Evolutionary conservation across 1,284 basidiomycete genomes (phyloP), one percentile per base, ranked within the genome.

Genomic region (Bjerkandera adusta): DNA sequence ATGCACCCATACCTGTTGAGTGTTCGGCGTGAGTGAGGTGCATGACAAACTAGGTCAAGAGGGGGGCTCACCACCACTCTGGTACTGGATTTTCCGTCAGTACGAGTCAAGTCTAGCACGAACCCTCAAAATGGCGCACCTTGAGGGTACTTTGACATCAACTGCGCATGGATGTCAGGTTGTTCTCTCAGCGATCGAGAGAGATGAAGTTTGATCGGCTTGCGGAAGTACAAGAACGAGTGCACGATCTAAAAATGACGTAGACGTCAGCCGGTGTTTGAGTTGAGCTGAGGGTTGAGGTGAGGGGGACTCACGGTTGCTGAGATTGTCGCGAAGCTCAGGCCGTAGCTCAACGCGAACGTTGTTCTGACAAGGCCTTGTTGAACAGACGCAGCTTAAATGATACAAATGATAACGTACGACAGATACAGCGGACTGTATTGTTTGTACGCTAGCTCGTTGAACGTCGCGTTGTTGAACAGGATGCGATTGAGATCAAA

Each of bases 341-440:
- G 51, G 47, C 69, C 72, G 36, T 76, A 64, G 8, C 75, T 71
- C 43, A 81, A 64, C 12, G 69, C 68, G 59, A 83, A 85, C 0
- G 76, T 71, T 2, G 75, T 72, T 4, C 65, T 66, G 45, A 6
- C 30, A 25, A 4, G n/a, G 21, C 47, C n/a, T 41, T 26, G n/a
- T 24, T 26, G 15, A n/a, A 13, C 16, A 4, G 20, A 18, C 2
- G 21, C 24, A 38, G 22, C 20, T 10, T 11, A 24, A 39, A n/a
- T 37, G 4, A 43, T 32, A 6, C 3, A 18, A 21, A 24, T 25
- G 20, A 29, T 6, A n/a, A 42, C 59, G 15, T 36, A 65, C 64
- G 91, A 83, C 18, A 97, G 72, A 68, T 86, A 96, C 2, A 95
- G 66, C 0, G 91, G 92, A 47, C 89, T 93, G 61, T 97, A 97